Conservation (phyloP, 768 basidiomycete genomes). For the Coprinellus aureogranulatus region DNA sequence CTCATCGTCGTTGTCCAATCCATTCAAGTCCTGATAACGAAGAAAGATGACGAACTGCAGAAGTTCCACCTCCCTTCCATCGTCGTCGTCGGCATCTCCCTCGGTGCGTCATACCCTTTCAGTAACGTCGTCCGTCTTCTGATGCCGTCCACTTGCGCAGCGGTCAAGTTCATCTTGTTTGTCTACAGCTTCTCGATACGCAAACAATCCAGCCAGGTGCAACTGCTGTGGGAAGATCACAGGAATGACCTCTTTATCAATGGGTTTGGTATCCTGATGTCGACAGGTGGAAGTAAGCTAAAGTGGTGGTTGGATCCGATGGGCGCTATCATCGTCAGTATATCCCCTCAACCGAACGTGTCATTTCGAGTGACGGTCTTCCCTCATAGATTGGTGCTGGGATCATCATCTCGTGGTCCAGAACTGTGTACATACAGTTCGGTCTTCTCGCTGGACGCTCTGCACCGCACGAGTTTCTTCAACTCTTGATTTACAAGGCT, state of each 20-base stretch:
- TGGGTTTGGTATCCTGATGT: constrained; percentile 78
- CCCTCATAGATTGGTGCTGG: constrained; percentile 69
- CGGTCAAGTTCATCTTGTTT: constrained; percentile 83
- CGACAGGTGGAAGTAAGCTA: constrained; percentile 75
- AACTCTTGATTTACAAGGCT: constrained; percentile 90
- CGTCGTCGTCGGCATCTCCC: constrained; percentile 77
- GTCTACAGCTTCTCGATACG: constrained; percentile 81
- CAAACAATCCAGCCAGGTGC: constrained; percentile 84
- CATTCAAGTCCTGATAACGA: constrained; percentile 61
- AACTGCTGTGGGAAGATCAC: constrained; percentile 94
- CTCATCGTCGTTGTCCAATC: constrained; percentile 89
- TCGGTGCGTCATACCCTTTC: too few species aligned
- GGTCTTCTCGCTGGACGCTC: constrained; percentile 87
- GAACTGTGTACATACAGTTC: constrained; percentile 79
- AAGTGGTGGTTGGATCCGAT: constrained; percentile 83
- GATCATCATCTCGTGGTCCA: constrained; percentile 74
- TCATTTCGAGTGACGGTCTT: too few species aligned
- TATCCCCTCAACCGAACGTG: too few species aligned
- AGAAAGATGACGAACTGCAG: constrained; percentile 50
- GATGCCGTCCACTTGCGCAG: too few species aligned
- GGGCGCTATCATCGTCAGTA: constrained; percentile 70
- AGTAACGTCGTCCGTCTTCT: too few species aligned
- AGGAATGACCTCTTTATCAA: constrained; percentile 91
- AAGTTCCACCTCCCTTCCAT: constrained; percentile 80
- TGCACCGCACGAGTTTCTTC: constrained; percentile 86